Percentiles rank a stretch among this genome's conserved stretches.
phyloP scores from a whole-genome alignment of 345 rosid species.

The Citrus mangshanensis region DNA sequence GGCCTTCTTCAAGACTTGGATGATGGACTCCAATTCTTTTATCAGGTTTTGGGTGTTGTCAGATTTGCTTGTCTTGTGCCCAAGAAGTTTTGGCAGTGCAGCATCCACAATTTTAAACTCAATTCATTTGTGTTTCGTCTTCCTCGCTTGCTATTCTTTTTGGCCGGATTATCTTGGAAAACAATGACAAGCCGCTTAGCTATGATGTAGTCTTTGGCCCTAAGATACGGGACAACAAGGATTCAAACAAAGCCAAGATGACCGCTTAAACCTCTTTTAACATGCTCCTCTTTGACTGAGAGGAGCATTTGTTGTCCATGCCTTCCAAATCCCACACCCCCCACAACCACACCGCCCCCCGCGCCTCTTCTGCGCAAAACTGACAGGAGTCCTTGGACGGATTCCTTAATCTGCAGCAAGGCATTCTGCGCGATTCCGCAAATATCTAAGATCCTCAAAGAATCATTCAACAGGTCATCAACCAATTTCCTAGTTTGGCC shows the following conservation, averaged over 20 bases:
- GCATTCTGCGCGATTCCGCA: constrained; percentile 31
- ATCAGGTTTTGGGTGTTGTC: constrained; percentile 21
- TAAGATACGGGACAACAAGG: constrained; percentile 34
- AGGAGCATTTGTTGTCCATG: background rate
- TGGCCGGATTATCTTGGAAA: constrained; percentile 32
- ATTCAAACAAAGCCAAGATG: constrained; percentile 26
- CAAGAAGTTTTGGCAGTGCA: constrained; percentile 18
- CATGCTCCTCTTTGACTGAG: background rate
- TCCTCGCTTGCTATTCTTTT: constrained; percentile 21
- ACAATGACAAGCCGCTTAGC: constrained; percentile 29
- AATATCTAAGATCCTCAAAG: constrained; percentile 33
- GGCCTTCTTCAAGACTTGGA: constrained; percentile 48
- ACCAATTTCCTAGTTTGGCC: constrained; percentile 19
- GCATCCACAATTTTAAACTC: constrained; percentile 36
- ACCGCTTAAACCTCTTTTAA: constrained; percentile 34
- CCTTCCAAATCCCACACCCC: no score
- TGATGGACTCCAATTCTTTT: constrained; percentile 27
- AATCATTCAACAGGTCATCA: constrained; percentile 33
- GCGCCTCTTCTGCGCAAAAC: no score
- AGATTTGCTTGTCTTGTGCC: constrained; percentile 5
- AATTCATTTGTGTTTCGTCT: constrained; percentile 16
- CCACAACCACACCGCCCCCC: no score
- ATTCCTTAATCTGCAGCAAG: background rate
- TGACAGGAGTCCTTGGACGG: no score
- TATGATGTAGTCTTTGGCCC: constrained; percentile 27